phyloP scores from a whole-genome alignment of 495 filamentous ascomycete species.

The Xylaria telfairii region DNA sequence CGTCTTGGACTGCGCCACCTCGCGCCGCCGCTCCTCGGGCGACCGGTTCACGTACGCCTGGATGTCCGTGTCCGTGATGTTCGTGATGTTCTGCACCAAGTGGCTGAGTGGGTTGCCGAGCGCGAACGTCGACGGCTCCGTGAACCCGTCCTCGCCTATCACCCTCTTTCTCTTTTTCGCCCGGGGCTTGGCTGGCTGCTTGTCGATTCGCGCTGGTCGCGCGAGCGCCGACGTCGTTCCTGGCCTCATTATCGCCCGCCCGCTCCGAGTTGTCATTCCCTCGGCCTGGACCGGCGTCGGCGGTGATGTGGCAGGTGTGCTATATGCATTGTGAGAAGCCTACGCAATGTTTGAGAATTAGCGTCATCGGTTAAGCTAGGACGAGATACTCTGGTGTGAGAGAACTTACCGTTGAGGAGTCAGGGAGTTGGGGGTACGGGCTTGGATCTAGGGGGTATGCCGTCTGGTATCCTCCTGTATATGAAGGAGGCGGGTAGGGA shows the following conservation, averaged over 20 bases:
- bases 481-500: slow-evolving; percentile 30
- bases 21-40: slow-evolving; percentile 65
- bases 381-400: not conserved
- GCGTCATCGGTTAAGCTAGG: slow-evolving; percentile 21
- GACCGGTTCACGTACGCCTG: slow-evolving; percentile 79
- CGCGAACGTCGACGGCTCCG: slow-evolving; percentile 49
- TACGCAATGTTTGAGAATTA: slow-evolving; percentile 13
- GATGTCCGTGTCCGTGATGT: slow-evolving; percentile 76
- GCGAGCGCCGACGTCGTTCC: slow-evolving; percentile 28
- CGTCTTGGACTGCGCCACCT: slow-evolving; percentile 71
- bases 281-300: slow-evolving; percentile 52
- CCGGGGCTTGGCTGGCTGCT: slow-evolving; percentile 40
- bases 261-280: slow-evolving; percentile 53
- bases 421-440: slow-evolving; percentile 43
- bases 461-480: slow-evolving; percentile 42
- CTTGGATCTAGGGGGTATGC: slow-evolving; percentile 43
- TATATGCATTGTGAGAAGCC: slow-evolving; percentile 49
- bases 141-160: slow-evolving; percentile 38
- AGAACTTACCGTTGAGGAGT: slow-evolving; percentile 38
- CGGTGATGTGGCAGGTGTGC: slow-evolving; percentile 57
- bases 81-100: slow-evolving; percentile 66
- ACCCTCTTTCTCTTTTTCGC: slow-evolving; percentile 58
- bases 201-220: slow-evolving; percentile 41
- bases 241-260: slow-evolving; percentile 43
- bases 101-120: slow-evolving; percentile 76